These are phyloP conservation scores for Tephrocybe sp. DNA, from an alignment of 768 basidiomycete genomes.

Conservation along the genomic window DNA sequence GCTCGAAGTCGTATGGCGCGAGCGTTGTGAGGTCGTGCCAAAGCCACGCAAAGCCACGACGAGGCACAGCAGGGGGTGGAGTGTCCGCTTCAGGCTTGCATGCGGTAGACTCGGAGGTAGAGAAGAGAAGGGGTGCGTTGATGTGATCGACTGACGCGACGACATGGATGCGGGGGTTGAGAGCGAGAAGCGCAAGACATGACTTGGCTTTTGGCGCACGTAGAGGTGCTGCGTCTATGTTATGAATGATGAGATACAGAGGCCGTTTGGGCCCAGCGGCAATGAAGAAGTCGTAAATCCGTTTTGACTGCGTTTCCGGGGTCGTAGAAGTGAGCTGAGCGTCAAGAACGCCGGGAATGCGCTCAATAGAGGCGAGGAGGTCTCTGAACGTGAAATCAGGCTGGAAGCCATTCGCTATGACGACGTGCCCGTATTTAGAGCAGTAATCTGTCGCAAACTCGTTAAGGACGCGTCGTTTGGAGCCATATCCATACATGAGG, in stretches of 20 bases:
- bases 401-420: conserved; percentile 77
- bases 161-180: conserved; percentile 75
- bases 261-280: conserved; percentile 24
- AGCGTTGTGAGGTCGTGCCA: conserved; percentile 93
- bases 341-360: conserved; percentile 38
- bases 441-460: conserved; percentile 62
- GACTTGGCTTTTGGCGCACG: conserved; percentile 63
- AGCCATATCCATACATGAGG: conserved; percentile 86
- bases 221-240: conserved; percentile 76
- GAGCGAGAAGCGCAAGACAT: conserved; percentile 68
- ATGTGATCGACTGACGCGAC: conserved; percentile 86
- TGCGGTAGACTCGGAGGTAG: conserved; percentile 59
- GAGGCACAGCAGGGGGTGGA: conserved; percentile 18
- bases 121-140: conserved; percentile 81
- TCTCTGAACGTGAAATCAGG: conserved; percentile 69
- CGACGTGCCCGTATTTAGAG: conserved; percentile 62
- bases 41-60: conserved; percentile 68
- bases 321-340: conserved; percentile 36
- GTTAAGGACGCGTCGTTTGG: conserved; percentile 77
- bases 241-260: conserved; percentile 80
- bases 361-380: conserved; percentile 59
- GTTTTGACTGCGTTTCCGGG: conserved; percentile 60
- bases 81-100: conserved; percentile 39
- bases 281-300: conserved; percentile 65
- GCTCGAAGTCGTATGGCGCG: conserved; percentile 75